A percentile compares a stretch with the other conserved stretches of the same genome.
Conservation (phyloP, 305 asterid genomes). For the Fraxinus albicans region DNA sequence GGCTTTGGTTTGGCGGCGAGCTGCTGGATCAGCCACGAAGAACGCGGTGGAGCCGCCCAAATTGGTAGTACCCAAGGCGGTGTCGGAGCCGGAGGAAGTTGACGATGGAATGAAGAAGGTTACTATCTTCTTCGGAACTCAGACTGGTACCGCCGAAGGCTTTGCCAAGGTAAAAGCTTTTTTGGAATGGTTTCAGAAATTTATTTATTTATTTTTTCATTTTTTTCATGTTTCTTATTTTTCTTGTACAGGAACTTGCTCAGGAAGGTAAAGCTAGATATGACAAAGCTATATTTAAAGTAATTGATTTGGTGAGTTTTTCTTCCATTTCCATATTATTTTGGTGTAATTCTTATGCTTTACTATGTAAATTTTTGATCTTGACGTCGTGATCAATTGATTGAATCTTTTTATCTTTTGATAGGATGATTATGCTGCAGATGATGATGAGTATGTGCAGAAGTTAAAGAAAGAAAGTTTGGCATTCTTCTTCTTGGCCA, state of each 20-base stretch:
- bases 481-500: conserved; percentile 87
- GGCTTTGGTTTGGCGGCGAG: conserved; percentile 48
- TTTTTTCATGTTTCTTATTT: neutral
- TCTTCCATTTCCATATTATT: neutral
- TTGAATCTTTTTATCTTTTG: conserved; percentile 17
- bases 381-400: conserved; percentile 2
- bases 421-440: conserved; percentile 95
- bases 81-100: conserved; percentile 56
- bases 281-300: conserved; percentile 73
- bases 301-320: conserved; percentile 68
- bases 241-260: conserved; percentile 68
- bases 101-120: conserved; percentile 81
- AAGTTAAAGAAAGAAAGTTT: conserved; percentile 75
- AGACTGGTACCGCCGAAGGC: conserved; percentile 98
- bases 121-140: conserved; percentile 85
- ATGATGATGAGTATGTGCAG: conserved; percentile 83
- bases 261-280: conserved; percentile 98
- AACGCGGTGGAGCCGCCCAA: conserved; percentile 55
- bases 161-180: conserved; percentile 75
- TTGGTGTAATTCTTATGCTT: neutral
- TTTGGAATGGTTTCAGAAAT: neutral
- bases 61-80: conserved; percentile 42
- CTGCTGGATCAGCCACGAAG: conserved; percentile 43
- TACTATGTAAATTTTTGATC: conserved; percentile 1
- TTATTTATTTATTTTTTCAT: neutral